Conservation (phyloP, 805 yeast genomes). For the Clavispora phyllophila region DNA sequence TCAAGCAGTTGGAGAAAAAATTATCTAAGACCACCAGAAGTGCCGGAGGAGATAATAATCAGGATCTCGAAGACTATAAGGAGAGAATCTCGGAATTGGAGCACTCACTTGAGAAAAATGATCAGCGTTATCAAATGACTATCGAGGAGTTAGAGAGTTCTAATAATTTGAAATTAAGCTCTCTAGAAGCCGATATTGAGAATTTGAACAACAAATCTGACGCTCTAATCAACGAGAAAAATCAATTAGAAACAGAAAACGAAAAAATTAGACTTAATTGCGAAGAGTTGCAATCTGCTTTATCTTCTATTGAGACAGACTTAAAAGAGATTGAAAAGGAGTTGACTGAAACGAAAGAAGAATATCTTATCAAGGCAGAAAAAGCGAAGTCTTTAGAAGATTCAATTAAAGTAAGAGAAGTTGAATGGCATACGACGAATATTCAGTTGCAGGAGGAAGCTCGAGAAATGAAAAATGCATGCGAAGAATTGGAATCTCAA, state of each 20-base stretch:
- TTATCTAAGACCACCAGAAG: background rate
- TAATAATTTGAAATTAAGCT: background rate
- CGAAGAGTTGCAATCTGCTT: background rate
- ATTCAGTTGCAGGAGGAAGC: background rate
- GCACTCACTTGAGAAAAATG: conserved; percentile 7
- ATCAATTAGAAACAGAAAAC: background rate
- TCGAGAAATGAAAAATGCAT: background rate
- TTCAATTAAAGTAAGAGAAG: background rate
- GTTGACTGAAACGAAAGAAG: background rate
- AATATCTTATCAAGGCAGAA: background rate
- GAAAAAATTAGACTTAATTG: background rate
- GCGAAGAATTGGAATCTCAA: background rate
- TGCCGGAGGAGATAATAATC: background rate
- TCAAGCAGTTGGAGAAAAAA: background rate
- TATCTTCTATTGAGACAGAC: background rate
- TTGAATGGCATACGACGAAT: background rate
- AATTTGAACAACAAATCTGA: conserved; percentile 3
- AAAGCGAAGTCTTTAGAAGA: background rate
- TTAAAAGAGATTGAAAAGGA: background rate
- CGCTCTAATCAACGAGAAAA: background rate
- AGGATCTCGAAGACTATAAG: conserved; percentile 4
- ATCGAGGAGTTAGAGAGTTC: conserved; percentile 4
- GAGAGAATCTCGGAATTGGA: conserved; percentile 11
- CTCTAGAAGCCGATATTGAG: conserved; percentile 1
- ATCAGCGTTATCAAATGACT: conserved; percentile 6